phyloP scores from a whole-genome alignment of 2,329 filamentous ascomycete species.

The Myriangium duriaei region DNA sequence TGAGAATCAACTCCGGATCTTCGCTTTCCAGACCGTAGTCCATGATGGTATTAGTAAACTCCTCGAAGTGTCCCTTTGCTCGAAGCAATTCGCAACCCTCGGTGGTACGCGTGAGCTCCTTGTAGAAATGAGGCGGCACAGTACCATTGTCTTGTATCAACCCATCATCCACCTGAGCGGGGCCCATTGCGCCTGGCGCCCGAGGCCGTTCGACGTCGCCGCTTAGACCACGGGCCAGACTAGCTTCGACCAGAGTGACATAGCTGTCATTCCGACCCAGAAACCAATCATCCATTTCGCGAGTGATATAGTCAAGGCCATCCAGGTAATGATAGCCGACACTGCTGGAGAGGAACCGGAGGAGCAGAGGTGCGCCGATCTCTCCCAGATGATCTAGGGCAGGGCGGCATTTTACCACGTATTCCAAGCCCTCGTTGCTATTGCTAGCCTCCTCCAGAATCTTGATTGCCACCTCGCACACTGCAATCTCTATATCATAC shows the following conservation, averaged over 20 bases:
- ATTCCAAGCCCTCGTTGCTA: slow-evolving; percentile 78
- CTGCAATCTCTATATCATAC: slow-evolving; percentile 93
- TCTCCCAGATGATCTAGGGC: slow-evolving; percentile 91
- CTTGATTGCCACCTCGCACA: slow-evolving; percentile 91
- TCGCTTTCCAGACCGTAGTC: slow-evolving; percentile 77
- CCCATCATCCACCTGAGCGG: slow-evolving; percentile 33
- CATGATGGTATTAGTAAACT: slow-evolving; percentile 79
- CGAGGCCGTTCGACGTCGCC: slow-evolving; percentile 45
- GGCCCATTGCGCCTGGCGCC: slow-evolving; percentile 30
- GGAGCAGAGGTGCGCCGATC: slow-evolving; percentile 81
- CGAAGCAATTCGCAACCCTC: slow-evolving; percentile 84
- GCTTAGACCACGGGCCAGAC: slow-evolving; percentile 73
- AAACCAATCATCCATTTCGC: slow-evolving; percentile 99
- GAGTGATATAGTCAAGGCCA: slow-evolving; percentile 94
- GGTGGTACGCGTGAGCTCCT: slow-evolving; percentile 80
- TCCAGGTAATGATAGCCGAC: slow-evolving; percentile 97
- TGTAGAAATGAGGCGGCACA: slow-evolving; percentile 95
- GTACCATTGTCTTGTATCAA: slow-evolving; percentile 36
- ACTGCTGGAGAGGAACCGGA: slow-evolving; percentile 89
- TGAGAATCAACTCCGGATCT: slow-evolving; percentile 73
- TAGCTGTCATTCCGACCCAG: slow-evolving; percentile 94
- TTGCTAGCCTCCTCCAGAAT: slow-evolving; percentile 97
- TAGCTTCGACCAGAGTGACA: slow-evolving; percentile 88
- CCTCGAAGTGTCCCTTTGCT: slow-evolving; percentile 91
- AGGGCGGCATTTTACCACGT: slow-evolving; percentile 90